Evolutionary conservation across 768 basidiomycete genomes (phyloP), one percentile per base, ranked within the genome.

Genomic region (Rhodotorula kratochvilovae): DNA sequence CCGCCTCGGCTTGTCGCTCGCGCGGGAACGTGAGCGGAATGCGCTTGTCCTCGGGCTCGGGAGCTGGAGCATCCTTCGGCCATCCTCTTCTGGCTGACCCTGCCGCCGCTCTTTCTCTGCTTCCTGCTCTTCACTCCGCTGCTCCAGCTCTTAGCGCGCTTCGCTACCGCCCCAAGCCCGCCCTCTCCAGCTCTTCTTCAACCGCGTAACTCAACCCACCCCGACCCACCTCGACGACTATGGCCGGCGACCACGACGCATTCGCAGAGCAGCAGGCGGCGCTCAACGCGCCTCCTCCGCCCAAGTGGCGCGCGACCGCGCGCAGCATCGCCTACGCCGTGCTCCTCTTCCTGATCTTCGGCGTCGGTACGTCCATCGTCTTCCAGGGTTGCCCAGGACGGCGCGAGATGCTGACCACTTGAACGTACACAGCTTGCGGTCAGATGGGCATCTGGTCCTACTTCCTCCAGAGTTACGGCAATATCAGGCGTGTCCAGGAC

Each of bases 261-360:
- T 61, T 68, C 29, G 67, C 42, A 12, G 60, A 35, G 6, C 61
- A 68, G 51, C 53, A 53, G n/a, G 53, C 42, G 10, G 67, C 53
- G 43, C 53, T 68, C 43, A 46, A 61, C 48, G 51, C 51, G 5
- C n/a, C 48, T 2, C 67, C 67, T 7, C 31, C 55, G 23, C 29
- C 12, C 23, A 68, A 68, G 53, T 68, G 53, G 29, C 21, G 46
- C 11, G 23, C 45, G 5, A 13, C 13, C 5, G 12, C 35, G 25
- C 67, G 67, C 11, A 8, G 53, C 23, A 48, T 62, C n/a, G 67
- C 5, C 53, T 68, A 36, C 29, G 54, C 29, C 23, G 13, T 27
- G 31, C 60, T 36, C 13, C 31, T 68, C 43, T 68, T 61, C 67
- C 16, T 68, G 33, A 8, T 46, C 42, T 61, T 68, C 35, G 67